A percentile compares a stretch with the other conserved stretches of the same genome.
phyloP scores from a whole-genome alignment of 768 basidiomycete genomes.

The Sarcodon aspratus region DNA sequence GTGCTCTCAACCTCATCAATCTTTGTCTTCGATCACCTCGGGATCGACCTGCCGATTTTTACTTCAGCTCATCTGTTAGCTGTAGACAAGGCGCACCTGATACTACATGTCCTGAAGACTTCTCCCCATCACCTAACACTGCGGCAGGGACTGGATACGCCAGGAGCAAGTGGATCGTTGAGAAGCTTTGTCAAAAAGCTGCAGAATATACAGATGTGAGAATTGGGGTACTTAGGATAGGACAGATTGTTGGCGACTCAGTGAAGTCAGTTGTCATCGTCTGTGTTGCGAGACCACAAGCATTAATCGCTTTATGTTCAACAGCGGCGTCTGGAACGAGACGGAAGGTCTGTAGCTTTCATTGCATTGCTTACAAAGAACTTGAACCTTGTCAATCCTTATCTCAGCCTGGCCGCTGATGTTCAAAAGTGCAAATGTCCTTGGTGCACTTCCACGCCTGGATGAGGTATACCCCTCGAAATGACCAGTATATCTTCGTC shows the following conservation, averaged over 20 bases:
- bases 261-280: conserved; percentile 12
- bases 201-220: conserved; percentile 15
- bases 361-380: too few relatives aligned
- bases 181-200: conserved; percentile 38
- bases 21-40: conserved; percentile 29
- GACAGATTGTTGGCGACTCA: conserved; percentile 44
- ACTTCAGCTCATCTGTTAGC: conserved; percentile 40
- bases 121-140: conserved; percentile 20
- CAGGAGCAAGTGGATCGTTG: conserved; percentile 40
- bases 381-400: too few relatives aligned
- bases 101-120: conserved; percentile 19
- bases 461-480: conserved; percentile 14
- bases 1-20: conserved; percentile 37
- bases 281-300: neutral
- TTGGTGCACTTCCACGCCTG: conserved; percentile 21
- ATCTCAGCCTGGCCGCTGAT: conserved; percentile 26
- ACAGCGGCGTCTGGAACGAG: conserved; percentile 40
- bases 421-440: conserved; percentile 31
- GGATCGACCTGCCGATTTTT: conserved; percentile 26
- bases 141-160: conserved; percentile 26
- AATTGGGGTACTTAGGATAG: conserved; percentile 33
- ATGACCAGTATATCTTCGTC: too few relatives aligned
- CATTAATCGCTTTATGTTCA: neutral
- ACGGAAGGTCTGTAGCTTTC: conserved; percentile 19
- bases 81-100: conserved; percentile 22